These are phyloP conservation scores for Linderina pennispora DNA, from an alignment of 192 early-diverging fungal species.

Conservation along the genomic window DNA sequence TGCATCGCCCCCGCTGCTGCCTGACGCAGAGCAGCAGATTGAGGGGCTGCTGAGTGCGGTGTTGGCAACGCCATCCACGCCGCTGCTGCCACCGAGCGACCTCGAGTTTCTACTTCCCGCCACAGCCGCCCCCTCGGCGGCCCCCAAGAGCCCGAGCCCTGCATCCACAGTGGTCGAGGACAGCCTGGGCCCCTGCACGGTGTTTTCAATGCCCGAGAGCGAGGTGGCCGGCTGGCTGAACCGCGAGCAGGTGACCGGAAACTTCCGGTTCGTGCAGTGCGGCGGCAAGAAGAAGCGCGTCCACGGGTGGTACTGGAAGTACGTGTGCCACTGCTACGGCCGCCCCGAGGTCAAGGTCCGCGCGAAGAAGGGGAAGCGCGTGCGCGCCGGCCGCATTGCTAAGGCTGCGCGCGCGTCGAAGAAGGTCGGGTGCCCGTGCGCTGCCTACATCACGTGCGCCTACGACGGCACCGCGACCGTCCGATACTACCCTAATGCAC, in stretches of 20 bases:
- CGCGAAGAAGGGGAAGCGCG: no score
- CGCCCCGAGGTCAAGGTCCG: background rate
- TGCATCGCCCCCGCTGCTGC: no score
- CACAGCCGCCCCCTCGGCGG: no score
- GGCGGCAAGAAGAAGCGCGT: background rate
- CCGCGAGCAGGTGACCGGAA: background rate
- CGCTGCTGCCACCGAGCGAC: no score
- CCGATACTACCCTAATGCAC: background rate
- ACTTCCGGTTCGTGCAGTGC: background rate
- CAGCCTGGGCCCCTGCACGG: no score
- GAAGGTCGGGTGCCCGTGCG: background rate
- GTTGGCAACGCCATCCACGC: no score
- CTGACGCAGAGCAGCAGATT: no score
- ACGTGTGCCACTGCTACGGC: background rate
- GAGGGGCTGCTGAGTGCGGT: no score
- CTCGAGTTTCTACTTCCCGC: no score
- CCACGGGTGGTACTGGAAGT: background rate
- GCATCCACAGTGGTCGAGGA: no score
- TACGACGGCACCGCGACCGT: background rate
- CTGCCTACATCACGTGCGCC: background rate
- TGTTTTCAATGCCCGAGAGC: background rate
- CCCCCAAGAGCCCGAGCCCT: no score
- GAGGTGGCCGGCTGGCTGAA: background rate
- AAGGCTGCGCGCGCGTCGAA: background rate
- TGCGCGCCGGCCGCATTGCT: background rate